Evolutionary conservation across 345 rosid species (phyloP).

Genomic region (Eucalyptus decipiens): DNA sequence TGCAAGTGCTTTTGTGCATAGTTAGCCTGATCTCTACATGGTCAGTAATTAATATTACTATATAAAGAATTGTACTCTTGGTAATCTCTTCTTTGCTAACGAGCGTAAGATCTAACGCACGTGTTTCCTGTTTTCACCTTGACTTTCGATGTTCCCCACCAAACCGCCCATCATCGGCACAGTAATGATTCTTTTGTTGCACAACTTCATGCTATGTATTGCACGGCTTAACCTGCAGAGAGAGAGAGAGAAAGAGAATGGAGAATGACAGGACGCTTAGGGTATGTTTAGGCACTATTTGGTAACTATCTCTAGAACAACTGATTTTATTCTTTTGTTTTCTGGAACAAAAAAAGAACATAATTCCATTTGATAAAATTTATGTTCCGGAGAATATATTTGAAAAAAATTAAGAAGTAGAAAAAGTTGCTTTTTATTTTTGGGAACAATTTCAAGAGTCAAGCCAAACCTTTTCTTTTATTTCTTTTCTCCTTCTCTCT

Average conservation of each 20-base stretch:
- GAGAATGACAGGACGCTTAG: neutral
- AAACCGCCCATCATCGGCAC: neutral
- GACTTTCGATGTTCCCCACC: neutral
- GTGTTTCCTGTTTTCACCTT: neutral
- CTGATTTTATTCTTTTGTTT: no score
- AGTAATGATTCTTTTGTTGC: no score
- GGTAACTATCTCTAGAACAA: no score
- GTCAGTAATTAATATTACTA: neutral
- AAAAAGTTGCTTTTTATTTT: no score
- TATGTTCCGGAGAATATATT: no score
- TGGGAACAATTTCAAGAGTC: no score
- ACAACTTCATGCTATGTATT: neutral
- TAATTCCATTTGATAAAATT: no score
- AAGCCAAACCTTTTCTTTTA: no score
- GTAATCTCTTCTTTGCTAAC: neutral
- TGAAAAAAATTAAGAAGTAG: no score
- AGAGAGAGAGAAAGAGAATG: neutral
- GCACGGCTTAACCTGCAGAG: neutral
- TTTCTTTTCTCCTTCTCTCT: no score
- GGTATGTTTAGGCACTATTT: no score
- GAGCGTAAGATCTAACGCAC: neutral
- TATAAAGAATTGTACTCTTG: neutral
- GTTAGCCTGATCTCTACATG: neutral
- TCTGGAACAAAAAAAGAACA: no score
- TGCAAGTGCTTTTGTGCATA: neutral